Percentiles rank a stretch among this genome's conserved stretches.
These are phyloP conservation scores for Suillus sp. DNA, from an alignment of 768 basidiomycete species.

Conservation along the genomic window DNA sequence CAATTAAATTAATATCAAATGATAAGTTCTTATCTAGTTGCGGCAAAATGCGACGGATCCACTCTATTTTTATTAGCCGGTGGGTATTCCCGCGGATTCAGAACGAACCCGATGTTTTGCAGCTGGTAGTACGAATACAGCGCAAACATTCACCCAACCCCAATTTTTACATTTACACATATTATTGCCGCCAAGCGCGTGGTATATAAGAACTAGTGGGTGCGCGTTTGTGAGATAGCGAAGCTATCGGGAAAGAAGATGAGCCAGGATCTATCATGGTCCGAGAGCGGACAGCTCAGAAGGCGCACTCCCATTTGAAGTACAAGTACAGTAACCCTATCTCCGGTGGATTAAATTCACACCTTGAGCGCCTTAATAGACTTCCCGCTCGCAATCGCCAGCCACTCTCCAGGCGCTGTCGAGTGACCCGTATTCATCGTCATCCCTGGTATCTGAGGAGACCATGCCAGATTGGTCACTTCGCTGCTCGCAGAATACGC, in stretches of 20 bases:
- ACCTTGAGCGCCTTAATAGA: conserved; percentile 81
- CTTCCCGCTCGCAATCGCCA: conserved; percentile 83
- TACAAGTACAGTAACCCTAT: neutral
- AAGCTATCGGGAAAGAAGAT: neutral
- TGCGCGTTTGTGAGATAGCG: neutral
- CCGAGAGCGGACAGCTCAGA: neutral
- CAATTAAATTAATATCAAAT: neutral
- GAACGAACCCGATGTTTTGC: too few relatives aligned
- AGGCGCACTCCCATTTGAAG: neutral
- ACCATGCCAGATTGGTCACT: conserved; percentile 87
- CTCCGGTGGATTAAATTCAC: conserved; percentile 34
- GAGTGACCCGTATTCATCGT: conserved; percentile 74
- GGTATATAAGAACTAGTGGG: neutral
- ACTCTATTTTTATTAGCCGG: neutral
- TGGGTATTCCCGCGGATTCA: neutral
- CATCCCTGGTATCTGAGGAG: conserved; percentile 79
- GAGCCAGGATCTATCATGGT: neutral
- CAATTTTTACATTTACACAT: neutral
- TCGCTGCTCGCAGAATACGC: conserved; percentile 79
- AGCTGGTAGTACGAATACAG: too few relatives aligned
- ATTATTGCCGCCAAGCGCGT: neutral
- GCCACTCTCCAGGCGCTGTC: conserved; percentile 81
- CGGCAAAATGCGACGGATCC: neutral
- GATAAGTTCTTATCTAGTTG: neutral
- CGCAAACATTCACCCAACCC: too few relatives aligned